Percentiles rank a stretch among this genome's conserved stretches.
Conservation (phyloP, 2,329 filamentous ascomycete species). For the Colletotrichum graminicola region DNA sequence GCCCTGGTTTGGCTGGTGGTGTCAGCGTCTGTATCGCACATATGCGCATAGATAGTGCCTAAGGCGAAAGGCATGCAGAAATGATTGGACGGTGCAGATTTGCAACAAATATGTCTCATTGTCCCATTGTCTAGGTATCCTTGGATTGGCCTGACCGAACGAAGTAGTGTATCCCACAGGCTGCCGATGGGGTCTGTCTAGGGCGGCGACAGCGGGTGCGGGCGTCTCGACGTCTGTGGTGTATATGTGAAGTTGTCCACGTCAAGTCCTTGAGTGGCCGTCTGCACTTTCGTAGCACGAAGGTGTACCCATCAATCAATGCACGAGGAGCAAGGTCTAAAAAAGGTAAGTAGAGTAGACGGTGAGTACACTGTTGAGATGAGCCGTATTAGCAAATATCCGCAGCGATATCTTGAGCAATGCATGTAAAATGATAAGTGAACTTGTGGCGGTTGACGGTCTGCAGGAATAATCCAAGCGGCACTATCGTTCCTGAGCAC, state of each 20-base stretch:
- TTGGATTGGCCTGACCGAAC: conserved; percentile 5
- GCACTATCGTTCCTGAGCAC: neutral
- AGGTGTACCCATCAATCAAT: neutral
- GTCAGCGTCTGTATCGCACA: neutral
- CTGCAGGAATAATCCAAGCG: neutral
- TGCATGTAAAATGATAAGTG: neutral
- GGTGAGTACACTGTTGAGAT: neutral
- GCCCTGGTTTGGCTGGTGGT: neutral
- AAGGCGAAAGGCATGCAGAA: neutral
- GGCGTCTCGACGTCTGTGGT: neutral
- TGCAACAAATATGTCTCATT: conserved; percentile 31
- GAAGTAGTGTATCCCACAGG: neutral
- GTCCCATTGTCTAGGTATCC: conserved; percentile 17
- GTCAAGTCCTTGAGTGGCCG: neutral
- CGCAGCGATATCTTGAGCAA: neutral
- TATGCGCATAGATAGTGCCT: neutral
- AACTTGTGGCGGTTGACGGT: neutral
- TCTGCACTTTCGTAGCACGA: neutral
- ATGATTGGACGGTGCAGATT: conserved; percentile 9
- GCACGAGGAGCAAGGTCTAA: neutral
- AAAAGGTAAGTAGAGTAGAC: neutral
- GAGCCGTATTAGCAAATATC: neutral
- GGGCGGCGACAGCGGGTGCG: neutral
- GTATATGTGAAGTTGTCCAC: neutral
- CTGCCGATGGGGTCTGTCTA: neutral